Conservation (phyloP, 1,284 basidiomycete species). For the Taiwanofungus camphoratus region DNA sequence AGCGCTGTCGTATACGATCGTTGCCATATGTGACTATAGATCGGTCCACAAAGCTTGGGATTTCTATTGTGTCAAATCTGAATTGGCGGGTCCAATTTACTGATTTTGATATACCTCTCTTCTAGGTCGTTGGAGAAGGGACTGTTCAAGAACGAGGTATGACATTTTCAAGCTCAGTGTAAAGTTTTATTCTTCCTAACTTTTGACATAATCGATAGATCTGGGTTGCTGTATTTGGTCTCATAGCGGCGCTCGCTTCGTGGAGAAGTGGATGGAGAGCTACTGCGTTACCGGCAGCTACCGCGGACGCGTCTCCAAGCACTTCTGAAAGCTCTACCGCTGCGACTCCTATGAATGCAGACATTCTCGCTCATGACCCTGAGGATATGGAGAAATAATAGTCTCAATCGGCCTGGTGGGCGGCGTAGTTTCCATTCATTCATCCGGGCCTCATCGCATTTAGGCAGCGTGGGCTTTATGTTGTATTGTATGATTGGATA, state of each 20-base stretch:
- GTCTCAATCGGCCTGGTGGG: too few species aligned
- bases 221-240: conserved; percentile 57
- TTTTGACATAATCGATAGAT: conserved; percentile 31
- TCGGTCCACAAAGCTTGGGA: too few species aligned
- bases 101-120: too few species aligned
- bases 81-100: neutral
- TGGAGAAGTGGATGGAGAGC: conserved; percentile 75
- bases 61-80: too few species aligned
- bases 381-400: too few species aligned
- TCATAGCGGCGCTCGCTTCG: conserved; percentile 57
- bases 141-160: conserved; percentile 58
- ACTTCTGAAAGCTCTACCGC: conserved; percentile 5
- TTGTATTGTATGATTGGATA: too few species aligned
- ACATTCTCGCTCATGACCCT: neutral
- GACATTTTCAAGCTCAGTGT: conserved; percentile 11
- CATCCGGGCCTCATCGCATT: too few species aligned
- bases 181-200: conserved; percentile 4
- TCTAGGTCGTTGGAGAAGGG: conserved; percentile 71
- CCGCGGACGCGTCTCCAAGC: conserved; percentile 2
- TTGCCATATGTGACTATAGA: too few species aligned
- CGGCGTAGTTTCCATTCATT: too few species aligned
- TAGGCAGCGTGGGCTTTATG: too few species aligned
- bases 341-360: conserved; percentile 3
- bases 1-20: too few species aligned
- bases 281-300: conserved; percentile 42